Percentiles rank a stretch among this genome's conserved stretches.
Conservation (phyloP, 371 early-diverging fungal species). For the Zychaea mexicana region DNA sequence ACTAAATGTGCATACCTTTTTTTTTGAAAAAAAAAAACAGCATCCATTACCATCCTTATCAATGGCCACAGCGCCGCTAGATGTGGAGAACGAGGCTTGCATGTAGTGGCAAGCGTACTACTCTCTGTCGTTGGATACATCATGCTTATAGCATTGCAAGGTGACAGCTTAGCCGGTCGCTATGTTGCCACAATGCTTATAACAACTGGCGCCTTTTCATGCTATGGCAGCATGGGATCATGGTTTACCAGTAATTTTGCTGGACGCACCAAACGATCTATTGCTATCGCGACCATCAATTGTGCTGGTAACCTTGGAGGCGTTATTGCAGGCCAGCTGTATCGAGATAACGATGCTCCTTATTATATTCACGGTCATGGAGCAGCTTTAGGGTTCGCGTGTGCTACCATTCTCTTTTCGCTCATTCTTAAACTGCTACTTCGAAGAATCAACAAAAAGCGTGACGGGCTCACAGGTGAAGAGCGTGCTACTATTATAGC, state of each 20-base stretch:
- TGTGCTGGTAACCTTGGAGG: conserved; percentile 45
- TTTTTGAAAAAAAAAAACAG: neutral
- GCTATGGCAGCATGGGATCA: conserved; percentile 57
- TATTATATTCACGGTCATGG: conserved; percentile 50
- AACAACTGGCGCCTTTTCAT: conserved; percentile 52
- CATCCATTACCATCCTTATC: conserved; percentile 47
- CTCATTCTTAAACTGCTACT: conserved; percentile 43
- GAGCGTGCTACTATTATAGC: conserved; percentile 54
- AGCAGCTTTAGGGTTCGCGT: conserved; percentile 44
- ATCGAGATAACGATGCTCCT: conserved; percentile 62
- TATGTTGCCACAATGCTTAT: conserved; percentile 58
- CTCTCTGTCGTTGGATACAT: conserved; percentile 67
- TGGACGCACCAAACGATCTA: conserved; percentile 65
- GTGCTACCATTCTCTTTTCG: conserved; percentile 35
- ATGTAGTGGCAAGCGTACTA: conserved; percentile 58
- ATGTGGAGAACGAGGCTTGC: conserved; percentile 60
- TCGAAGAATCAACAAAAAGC: conserved; percentile 51
- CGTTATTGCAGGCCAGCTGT: conserved; percentile 57
- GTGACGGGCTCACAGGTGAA: too few relatives aligned
- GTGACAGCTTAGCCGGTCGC: conserved; percentile 14
- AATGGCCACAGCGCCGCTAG: conserved; percentile 65
- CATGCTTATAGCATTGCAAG: conserved; percentile 48
- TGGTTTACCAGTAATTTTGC: conserved; percentile 67
- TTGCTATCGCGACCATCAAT: conserved; percentile 59
- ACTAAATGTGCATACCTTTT: too few relatives aligned